Percentiles rank a stretch among this genome's conserved stretches.
Evolutionary conservation across 2,329 filamentous ascomycete species (phyloP).

Genomic region (Didymella pomorum): DNA sequence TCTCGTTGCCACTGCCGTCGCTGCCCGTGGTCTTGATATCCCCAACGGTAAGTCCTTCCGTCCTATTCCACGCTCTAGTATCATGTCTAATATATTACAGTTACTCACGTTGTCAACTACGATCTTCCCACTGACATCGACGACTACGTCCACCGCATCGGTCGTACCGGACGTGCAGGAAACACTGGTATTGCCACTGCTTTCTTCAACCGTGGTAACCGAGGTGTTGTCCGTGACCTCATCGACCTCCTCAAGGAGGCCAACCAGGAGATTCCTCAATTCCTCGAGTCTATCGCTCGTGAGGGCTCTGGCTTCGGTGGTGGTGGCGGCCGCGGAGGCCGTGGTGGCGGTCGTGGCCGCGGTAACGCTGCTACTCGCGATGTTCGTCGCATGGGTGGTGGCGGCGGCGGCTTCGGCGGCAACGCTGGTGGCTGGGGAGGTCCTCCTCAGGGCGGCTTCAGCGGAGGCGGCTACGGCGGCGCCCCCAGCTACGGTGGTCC

Average conservation of each 20-base stretch:
- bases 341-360: slow-evolving; percentile 74
- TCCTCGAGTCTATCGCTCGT: slow-evolving; percentile 96
- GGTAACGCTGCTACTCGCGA: slow-evolving; percentile 79
- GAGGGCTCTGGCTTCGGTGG: slow-evolving; percentile 84
- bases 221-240: slow-evolving; percentile 94
- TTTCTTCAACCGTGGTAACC: slow-evolving; percentile 99
- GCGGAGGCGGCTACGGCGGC: slow-evolving; percentile 52
- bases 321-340: slow-evolving; percentile 71
- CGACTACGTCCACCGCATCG: slow-evolving; percentile 98
- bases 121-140: slow-evolving; percentile 99
- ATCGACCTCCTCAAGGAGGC: slow-evolving; percentile 98
- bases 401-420: slow-evolving; percentile 64
- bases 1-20: slow-evolving; percentile 94
- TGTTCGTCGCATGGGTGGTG: slow-evolving; percentile 70
- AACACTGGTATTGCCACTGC: slow-evolving; percentile 98
- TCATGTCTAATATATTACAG: slow-evolving; percentile 45
- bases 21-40: slow-evolving; percentile 64
- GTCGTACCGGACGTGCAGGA: slow-evolving; percentile 99
- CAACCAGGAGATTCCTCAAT: slow-evolving; percentile 92
- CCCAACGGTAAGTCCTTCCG: no score
- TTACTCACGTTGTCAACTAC: slow-evolving; percentile 98
- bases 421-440: slow-evolving; percentile 56
- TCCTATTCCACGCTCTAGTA: no score
- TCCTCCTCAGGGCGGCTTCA: slow-evolving; percentile 38
- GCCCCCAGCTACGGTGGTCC: slow-evolving; percentile 69